A percentile compares a stretch with the other conserved stretches of the same genome.
Conservation (phyloP, 2,329 filamentous ascomycete species). For the Phialophora chinensis region DNA sequence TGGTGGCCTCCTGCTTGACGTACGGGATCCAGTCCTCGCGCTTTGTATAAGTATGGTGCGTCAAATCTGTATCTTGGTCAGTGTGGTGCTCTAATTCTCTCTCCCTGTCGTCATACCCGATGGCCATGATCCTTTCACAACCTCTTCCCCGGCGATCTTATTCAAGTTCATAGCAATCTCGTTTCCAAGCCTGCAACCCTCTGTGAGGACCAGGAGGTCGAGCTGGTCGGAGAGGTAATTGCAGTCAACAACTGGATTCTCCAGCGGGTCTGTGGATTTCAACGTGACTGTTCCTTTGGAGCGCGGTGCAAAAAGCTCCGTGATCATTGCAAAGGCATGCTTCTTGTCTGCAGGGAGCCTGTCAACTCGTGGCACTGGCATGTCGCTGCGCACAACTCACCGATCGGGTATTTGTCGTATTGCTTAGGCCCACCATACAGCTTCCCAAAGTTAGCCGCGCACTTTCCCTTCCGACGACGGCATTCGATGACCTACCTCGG, state of each 20-base stretch:
- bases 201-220: slow-evolving; percentile 64
- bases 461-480: neutral
- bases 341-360: slow-evolving; percentile 48
- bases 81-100: neutral
- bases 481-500: slow-evolving; percentile 58
- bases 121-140: slow-evolving; percentile 68
- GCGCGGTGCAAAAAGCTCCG: slow-evolving; percentile 63
- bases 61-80: slow-evolving; percentile 44
- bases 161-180: slow-evolving; percentile 66
- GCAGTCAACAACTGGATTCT: slow-evolving; percentile 64
- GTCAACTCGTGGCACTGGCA: neutral
- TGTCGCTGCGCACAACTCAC: slow-evolving; percentile 14
- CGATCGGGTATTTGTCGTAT: slow-evolving; percentile 59
- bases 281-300: slow-evolving; percentile 63
- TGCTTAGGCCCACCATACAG: slow-evolving; percentile 57
- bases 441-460: slow-evolving; percentile 27
- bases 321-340: slow-evolving; percentile 64
- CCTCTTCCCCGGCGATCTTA: slow-evolving; percentile 62
- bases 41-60: slow-evolving; percentile 59
- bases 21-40: slow-evolving; percentile 65
- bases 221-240: slow-evolving; percentile 63
- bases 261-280: slow-evolving; percentile 54
- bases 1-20: slow-evolving; percentile 65
- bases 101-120: slow-evolving; percentile 20
- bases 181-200: slow-evolving; percentile 64